Evolutionary conservation across 2,329 filamentous ascomycete genomes (phyloP).

Genomic region (Didymosphaeria variabile): DNA sequence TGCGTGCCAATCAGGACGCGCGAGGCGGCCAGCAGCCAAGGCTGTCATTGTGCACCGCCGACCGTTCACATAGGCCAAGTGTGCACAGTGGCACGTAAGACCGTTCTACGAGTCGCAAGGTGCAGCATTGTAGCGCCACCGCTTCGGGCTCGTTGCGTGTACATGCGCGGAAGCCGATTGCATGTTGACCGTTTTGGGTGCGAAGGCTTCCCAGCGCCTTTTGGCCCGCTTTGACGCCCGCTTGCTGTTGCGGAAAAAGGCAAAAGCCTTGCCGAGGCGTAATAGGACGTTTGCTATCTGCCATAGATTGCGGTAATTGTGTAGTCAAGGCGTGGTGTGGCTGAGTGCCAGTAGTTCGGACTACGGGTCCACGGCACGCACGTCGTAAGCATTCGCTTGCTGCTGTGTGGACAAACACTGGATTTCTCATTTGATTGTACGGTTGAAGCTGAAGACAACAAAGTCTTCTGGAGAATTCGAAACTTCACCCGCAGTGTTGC

Average conservation of each 20-base stretch:
- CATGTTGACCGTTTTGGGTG: not conserved
- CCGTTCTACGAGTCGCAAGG: slow-evolving; percentile 5
- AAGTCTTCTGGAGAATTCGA: no score
- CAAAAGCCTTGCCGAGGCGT: not conserved
- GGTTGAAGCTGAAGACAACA: no score
- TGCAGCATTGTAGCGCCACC: not conserved
- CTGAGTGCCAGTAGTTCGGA: not conserved
- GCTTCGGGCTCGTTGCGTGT: slow-evolving; percentile 1
- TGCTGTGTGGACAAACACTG: no score
- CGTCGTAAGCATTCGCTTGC: no score
- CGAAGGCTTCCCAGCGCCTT: not conserved
- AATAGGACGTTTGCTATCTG: not conserved
- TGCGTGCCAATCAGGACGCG: slow-evolving; percentile 2
- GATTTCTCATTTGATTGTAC: no score
- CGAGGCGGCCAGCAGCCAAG: not conserved
- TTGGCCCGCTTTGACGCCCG: not conserved
- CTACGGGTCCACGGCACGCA: not conserved
- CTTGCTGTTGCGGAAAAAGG: not conserved
- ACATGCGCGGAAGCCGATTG: not conserved
- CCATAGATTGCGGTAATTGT: not conserved
- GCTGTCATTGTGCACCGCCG: not conserved
- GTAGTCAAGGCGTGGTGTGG: not conserved
- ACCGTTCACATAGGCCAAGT: not conserved
- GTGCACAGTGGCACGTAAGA: slow-evolving; percentile 11
- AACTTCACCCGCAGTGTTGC: no score